These are phyloP conservation scores for Nemania sp. DNA, from an alignment of 2,329 filamentous ascomycete genomes.

Conservation along the genomic window DNA sequence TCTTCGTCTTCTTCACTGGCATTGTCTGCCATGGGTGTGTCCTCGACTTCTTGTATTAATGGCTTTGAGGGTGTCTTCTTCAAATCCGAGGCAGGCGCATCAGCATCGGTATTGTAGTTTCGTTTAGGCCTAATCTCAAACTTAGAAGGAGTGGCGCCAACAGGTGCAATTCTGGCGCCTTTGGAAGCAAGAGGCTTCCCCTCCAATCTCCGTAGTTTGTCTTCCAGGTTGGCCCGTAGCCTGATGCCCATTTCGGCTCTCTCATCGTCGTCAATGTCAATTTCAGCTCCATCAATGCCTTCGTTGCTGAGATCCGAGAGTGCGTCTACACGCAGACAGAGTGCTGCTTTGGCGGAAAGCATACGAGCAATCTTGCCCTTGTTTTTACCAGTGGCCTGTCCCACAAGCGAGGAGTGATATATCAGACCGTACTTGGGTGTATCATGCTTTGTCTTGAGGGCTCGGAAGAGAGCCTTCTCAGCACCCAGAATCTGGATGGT, in stretches of 20 bases:
- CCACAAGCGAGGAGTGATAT: conserved; percentile 90
- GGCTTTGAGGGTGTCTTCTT: conserved; percentile 46
- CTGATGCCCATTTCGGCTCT: conserved; percentile 78
- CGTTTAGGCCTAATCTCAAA: conserved; percentile 90
- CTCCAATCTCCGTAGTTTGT: conserved; percentile 77
- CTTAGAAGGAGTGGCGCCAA: conserved; percentile 72
- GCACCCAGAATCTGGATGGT: conserved; percentile 98
- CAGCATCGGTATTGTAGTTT: conserved; percentile 94
- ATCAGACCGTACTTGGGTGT: conserved; percentile 98
- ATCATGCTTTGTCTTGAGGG: conserved; percentile 98
- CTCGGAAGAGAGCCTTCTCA: conserved; percentile 97
- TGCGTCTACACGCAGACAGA: conserved; percentile 92
- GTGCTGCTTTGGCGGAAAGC: conserved; percentile 88
- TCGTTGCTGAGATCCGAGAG: conserved; percentile 76
- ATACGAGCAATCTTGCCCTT: conserved; percentile 99
- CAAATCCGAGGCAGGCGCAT: conserved; percentile 67
- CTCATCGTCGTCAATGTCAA: conserved; percentile 82
- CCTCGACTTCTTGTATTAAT: conserved; percentile 44
- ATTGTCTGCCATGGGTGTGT: conserved; percentile 48
- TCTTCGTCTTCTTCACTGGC: conserved; percentile 55
- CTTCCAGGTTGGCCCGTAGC: conserved; percentile 74
- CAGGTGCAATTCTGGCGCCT: conserved; percentile 74
- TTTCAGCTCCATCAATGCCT: conserved; percentile 56
- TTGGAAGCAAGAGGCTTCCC: conserved; percentile 85
- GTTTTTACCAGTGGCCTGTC: conserved; percentile 95